phyloP scores from a whole-genome alignment of 306 rosid genomes.

The Gillenia trifoliata region DNA sequence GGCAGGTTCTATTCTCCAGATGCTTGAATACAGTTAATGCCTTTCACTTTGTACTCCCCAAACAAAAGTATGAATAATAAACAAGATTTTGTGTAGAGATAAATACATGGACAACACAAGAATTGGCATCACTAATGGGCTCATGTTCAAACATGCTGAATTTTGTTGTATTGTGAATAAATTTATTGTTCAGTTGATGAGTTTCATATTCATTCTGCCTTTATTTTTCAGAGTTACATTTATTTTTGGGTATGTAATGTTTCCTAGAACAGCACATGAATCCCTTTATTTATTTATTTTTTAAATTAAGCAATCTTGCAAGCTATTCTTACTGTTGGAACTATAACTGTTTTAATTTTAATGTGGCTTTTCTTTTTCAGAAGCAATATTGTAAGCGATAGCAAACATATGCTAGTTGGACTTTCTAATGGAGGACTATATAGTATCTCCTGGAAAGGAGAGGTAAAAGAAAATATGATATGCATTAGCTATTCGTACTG shows the following conservation, averaged over 20 bases:
- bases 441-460: constrained; percentile 94
- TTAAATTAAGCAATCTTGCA: constrained; percentile 5
- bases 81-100: neutral
- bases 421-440: constrained; percentile 88
- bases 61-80: neutral
- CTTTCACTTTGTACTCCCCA: neutral
- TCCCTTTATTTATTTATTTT: constrained; percentile 1
- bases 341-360: constrained; percentile 23
- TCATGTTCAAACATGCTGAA: neutral
- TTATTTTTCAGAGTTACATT: neutral
- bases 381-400: constrained; percentile 86
- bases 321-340: constrained; percentile 13
- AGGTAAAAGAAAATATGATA: constrained; percentile 48
- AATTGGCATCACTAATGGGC: neutral
- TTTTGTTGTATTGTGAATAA: neutral
- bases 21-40: neutral
- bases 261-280: constrained; percentile 1
- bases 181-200: neutral
- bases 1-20: neutral
- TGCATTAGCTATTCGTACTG: neutral
- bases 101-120: neutral
- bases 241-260: constrained; percentile 3
- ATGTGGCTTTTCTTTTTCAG: constrained; percentile 35
- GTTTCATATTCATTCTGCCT: neutral
- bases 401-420: constrained; percentile 78